phyloP scores from a whole-genome alignment of 768 basidiomycete genomes.

The Lactifluus pinguis region DNA sequence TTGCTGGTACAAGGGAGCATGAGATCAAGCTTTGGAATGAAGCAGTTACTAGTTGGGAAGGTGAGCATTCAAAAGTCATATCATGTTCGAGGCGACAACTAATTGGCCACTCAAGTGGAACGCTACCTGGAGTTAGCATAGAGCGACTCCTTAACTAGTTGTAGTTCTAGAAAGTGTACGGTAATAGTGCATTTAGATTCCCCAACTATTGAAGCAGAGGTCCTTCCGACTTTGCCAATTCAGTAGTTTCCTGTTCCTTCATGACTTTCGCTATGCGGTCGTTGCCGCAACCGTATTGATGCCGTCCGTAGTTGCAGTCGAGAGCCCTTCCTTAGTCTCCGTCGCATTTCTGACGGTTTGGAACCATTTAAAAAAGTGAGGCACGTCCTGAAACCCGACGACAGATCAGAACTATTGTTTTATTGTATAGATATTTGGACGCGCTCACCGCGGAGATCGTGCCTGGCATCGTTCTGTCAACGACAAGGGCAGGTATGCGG shows the following conservation, averaged over 20 bases:
- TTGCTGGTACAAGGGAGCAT: conserved; percentile 88
- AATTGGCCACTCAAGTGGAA: conserved; percentile 48
- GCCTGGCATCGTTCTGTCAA: conserved; percentile 50
- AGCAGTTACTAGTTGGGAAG: conserved; percentile 92
- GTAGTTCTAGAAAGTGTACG: background rate
- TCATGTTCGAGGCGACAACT: background rate
- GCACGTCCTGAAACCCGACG: conserved; percentile 49
- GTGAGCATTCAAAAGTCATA: conserved; percentile 34
- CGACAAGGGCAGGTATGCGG: conserved; percentile 53
- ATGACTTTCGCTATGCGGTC: background rate
- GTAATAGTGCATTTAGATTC: background rate
- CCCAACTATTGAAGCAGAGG: background rate
- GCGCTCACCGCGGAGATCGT: conserved; percentile 50
- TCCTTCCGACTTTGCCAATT: background rate
- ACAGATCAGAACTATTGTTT: background rate
- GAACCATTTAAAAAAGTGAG: conserved; percentile 63
- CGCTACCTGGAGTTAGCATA: conserved; percentile 79
- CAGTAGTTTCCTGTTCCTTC: background rate
- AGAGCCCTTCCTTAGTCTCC: background rate
- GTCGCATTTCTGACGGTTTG: conserved; percentile 26
- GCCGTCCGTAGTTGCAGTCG: background rate
- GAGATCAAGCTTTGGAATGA: conserved; percentile 81
- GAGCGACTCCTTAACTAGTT: background rate
- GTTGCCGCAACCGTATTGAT: background rate
- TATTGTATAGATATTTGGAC: background rate